A percentile compares a stretch with the other conserved stretches of the same genome.
phyloP scores from a whole-genome alignment of 805 yeast genomes.

The Lipomyces mesembrius region DNA sequence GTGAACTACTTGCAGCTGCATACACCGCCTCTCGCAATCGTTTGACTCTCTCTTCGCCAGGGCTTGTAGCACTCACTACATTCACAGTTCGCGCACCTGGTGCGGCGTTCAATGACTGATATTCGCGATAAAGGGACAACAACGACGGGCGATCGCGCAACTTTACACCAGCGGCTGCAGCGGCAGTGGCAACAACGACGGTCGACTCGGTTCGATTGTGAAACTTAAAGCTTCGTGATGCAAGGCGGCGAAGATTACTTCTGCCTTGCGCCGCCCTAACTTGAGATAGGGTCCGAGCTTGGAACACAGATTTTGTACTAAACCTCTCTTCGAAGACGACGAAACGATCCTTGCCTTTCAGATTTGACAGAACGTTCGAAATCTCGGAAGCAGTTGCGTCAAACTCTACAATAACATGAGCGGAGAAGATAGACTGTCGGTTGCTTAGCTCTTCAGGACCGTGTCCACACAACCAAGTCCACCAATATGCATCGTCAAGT shows the following conservation, averaged over 20 bases:
- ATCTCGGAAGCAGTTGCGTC: conserved; percentile 2
- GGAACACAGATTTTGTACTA: neutral
- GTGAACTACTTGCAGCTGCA: neutral
- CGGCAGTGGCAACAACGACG: conserved; percentile 6
- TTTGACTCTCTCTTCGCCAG: conserved; percentile 15
- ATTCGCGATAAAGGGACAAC: conserved; percentile 25
- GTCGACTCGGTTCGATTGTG: conserved; percentile 8
- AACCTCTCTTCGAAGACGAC: conserved; percentile 9
- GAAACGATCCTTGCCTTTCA: neutral
- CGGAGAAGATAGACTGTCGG: conserved; percentile 16
- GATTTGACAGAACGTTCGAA: neutral
- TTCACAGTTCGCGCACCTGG: neutral
- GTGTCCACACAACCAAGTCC: conserved; percentile 31
- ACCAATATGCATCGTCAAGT: conserved; percentile 28
- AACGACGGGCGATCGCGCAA: conserved; percentile 30
- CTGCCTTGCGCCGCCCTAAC: neutral
- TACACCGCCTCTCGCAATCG: conserved; percentile 11
- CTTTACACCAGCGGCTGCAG: conserved; percentile 12
- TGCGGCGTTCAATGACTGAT: conserved; percentile 5
- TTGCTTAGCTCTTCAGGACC: conserved; percentile 27
- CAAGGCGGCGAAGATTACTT: conserved; percentile 15
- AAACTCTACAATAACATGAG: conserved; percentile 23
- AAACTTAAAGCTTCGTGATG: conserved; percentile 18
- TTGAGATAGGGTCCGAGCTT: neutral
- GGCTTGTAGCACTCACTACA: neutral